Base-by-base conservation (phyloP, 2,329 filamentous ascomycete genomes). In the Alternaria sp. region DNA sequence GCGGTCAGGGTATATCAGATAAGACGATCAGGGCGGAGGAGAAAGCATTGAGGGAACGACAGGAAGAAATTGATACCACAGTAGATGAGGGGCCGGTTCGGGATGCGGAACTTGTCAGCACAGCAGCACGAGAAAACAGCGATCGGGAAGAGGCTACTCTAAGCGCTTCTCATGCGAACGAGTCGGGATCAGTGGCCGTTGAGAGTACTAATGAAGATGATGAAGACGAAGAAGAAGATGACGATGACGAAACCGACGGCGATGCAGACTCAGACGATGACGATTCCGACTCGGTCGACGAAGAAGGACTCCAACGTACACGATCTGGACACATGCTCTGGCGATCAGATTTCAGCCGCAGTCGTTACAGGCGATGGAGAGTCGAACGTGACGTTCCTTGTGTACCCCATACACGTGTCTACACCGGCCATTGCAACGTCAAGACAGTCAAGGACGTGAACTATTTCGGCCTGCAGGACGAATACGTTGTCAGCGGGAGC, bases 381-480 rank as follows among this genome's bases (percentile, higher is more conserved):
- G 85, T 89, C 16, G 86, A 89, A 62, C 70, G 77, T 0, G 75
- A 86, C 53, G 82, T 86, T 6, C 85, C 86, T 14, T 88, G 86
- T 68, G 82, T 80, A 18, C 79, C 85, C 2, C 85, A 89, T 64
- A 87, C 84, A 2, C 84, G 84, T 40, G 75, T 82, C 20, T 91
- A 89, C 71, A 80, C 81, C 3, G 89, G 89, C 2, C 89, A 90
- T 73, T 90, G 88, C 78, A 90, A 90, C 65, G 83, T 89, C 54
- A 84, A 87, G 65, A 90, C 87, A 1, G 87, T 90, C 67, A 91
- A 91, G 68, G 89, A 91, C 69, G 87, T 90, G 61, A 90, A 90
- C 62, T 91, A 86, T 77, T 90, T 88, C 63, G 89, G 89, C 0
- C 77, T 89, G 38, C 80, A 89, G 60, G 89, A 91, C 67, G 88